Percentiles rank a stretch among this genome's conserved stretches.
phyloP scores from a whole-genome alignment of 2,329 filamentous ascomycete species.

The Fusarium siculi region DNA sequence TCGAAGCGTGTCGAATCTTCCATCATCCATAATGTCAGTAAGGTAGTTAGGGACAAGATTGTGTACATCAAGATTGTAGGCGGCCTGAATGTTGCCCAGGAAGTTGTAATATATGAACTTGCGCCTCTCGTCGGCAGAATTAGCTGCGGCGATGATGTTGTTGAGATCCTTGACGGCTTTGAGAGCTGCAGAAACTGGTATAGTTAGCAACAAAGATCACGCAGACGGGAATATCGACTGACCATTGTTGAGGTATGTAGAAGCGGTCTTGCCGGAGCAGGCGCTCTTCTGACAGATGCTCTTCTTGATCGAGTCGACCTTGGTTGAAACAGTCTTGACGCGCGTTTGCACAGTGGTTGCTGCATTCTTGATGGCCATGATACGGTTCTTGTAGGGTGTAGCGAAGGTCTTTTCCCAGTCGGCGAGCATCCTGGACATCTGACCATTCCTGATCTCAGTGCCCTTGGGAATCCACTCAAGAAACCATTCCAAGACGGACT shows the following conservation, averaged over 20 bases:
- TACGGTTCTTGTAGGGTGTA: slow-evolving; percentile 11
- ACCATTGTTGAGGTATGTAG: slow-evolving; percentile 25
- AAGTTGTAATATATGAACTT: slow-evolving; percentile 17
- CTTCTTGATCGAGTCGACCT: slow-evolving; percentile 5
- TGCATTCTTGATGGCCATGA: slow-evolving; percentile 13
- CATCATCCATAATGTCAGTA: neutral
- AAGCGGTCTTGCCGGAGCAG: slow-evolving; percentile 27
- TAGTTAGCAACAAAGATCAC: neutral
- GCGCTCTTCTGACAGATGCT: slow-evolving; percentile 14
- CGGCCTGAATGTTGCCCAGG: slow-evolving; percentile 1
- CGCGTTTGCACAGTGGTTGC: slow-evolving; percentile 8
- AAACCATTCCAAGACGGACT: slow-evolving; percentile 12
- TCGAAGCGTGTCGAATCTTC: neutral
- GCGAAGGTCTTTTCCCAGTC: slow-evolving; percentile 24
- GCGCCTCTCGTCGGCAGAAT: slow-evolving; percentile 1
- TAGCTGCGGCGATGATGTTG: neutral
- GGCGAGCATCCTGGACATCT: slow-evolving; percentile 6
- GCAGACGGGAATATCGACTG: rapidly evolving
- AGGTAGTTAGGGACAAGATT: neutral
- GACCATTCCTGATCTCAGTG: slow-evolving; percentile 14
- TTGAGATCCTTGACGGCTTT: slow-evolving; percentile 15
- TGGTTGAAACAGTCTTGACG: neutral
- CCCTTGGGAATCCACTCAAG: slow-evolving; percentile 15
- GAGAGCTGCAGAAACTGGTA: slow-evolving; percentile 4
- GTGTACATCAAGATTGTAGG: neutral